phyloP scores from a whole-genome alignment of 2,329 filamentous ascomycete species.

The Ploettnerulaceae sp. region DNA sequence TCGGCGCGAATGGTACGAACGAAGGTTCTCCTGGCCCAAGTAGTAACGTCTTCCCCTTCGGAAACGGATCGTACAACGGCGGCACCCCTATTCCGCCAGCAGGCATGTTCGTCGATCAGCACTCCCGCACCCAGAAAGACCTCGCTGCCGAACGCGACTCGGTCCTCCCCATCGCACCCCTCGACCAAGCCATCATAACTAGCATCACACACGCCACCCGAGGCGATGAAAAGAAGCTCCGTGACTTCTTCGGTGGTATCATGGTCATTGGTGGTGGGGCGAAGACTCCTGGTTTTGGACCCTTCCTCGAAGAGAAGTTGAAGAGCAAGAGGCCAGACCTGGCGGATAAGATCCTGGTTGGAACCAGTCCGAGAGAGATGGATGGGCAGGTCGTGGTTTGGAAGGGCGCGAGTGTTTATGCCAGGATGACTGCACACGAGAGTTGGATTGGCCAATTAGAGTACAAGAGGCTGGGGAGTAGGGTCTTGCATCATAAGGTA shows the following conservation, averaged over 20 bases:
- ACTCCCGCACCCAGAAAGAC: conserved; percentile 36
- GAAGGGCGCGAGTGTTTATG: conserved; percentile 98
- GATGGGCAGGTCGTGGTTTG: conserved; percentile 96
- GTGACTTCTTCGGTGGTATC: conserved; percentile 83
- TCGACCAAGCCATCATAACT: conserved; percentile 86
- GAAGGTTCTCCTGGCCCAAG: conserved; percentile 31
- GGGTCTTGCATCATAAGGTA: conserved; percentile 80
- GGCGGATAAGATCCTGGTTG: conserved; percentile 56
- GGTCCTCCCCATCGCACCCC: conserved; percentile 74
- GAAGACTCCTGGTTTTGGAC: conserved; percentile 73
- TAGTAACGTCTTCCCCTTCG: conserved; percentile 17
- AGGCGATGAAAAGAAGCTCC: conserved; percentile 86
- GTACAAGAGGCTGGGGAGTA: conserved; percentile 78
- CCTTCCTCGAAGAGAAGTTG: conserved; percentile 78
- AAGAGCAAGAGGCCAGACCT: conserved; percentile 60
- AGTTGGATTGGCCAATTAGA: conserved; percentile 87
- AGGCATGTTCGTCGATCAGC: conserved; percentile 37
- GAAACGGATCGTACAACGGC: conserved; percentile 47
- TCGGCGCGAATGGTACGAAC: conserved; percentile 39
- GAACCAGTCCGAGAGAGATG: conserved; percentile 78
- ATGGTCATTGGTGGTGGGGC: conserved; percentile 86
- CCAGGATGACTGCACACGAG: conserved; percentile 79
- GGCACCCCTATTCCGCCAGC: conserved; percentile 39
- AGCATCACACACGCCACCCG: conserved; percentile 83
- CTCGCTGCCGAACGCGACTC: conserved; percentile 69